Evolutionary conservation across 129 eudicot genomes (phyloP), one percentile per base, ranked within the genome.

Genomic region (Flaveria sonorensis): DNA sequence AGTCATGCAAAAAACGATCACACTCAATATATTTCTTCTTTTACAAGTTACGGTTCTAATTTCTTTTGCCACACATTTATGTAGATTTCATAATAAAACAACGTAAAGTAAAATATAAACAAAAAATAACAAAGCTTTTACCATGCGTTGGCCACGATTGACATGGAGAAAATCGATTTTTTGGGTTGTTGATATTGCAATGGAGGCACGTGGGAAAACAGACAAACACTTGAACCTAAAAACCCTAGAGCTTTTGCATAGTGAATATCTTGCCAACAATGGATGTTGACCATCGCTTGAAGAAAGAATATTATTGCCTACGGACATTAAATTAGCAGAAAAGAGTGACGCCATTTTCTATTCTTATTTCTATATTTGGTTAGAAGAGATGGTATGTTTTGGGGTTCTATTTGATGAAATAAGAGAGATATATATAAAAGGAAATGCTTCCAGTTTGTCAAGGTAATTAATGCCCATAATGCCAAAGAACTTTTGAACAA

Each of bases 161-260:
- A 23, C 4, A 2, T 12, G 26, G 8, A 59, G 40, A 18, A 26
- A 59, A 43, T 23, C 43, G 18, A 20, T 59, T 6, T 7, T 57
- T 14, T 61, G 61, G n/a, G 47, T 61, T n/a, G 43, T 45, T 26
- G 71, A 42, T 21, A 18, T 61, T 61, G 79, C 61, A 26, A 60
- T 74, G 46, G 70, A 45, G 71, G 79, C 47, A 24, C 30, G 60
- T 15, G 43, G 57, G 42, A 23, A 42, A 42, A 74, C 59, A 21
- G 60, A 32, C 21, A 43, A 42, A 14, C 57, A 59, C 55, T 0
- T 60, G 57, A 61, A 57, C 57, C 21, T 16, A 23, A 6, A 16
- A 7, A 42, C 26, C 60, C 79, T 43, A 46, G 79, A 74, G 61
- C 7, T 61, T 74, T 74, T 74, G 61, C 71, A 10, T 9, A 61